These are phyloP conservation scores for Deakozyma indianensis DNA, from an alignment of 805 yeast genomes.

Conservation along the genomic window DNA sequence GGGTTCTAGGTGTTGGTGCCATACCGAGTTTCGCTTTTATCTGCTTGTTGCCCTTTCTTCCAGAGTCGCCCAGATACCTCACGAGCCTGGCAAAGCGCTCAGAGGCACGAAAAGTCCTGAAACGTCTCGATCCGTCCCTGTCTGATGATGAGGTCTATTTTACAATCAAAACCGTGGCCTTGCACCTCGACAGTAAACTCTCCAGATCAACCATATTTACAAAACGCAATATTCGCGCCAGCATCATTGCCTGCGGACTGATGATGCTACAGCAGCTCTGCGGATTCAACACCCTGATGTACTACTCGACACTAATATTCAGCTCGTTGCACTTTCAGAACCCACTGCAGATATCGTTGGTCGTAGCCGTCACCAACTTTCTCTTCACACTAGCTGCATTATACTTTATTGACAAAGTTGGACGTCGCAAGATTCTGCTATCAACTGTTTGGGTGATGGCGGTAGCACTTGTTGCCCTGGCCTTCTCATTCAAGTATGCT, in stretches of 20 bases:
- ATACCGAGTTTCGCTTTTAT: slow-evolving; percentile 76
- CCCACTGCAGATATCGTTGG: slow-evolving; percentile 84
- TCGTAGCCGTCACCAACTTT: slow-evolving; percentile 90
- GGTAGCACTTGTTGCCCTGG: slow-evolving; percentile 57
- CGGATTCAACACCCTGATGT: slow-evolving; percentile 93
- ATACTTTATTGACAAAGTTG: slow-evolving; percentile 72
- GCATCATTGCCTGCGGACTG: slow-evolving; percentile 78
- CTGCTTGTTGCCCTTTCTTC: slow-evolving; percentile 65
- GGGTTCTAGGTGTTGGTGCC: slow-evolving; percentile 78
- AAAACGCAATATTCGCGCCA: slow-evolving; percentile 53
- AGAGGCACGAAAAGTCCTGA: slow-evolving; percentile 52
- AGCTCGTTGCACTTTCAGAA: slow-evolving; percentile 78
- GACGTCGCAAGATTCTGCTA: slow-evolving; percentile 71
- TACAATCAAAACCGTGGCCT: slow-evolving; percentile 49
- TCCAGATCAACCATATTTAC: slow-evolving; percentile 6
- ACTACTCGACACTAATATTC: slow-evolving; percentile 85
- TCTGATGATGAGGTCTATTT: slow-evolving; percentile 48
- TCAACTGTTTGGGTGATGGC: slow-evolving; percentile 77
- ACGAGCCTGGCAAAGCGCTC: slow-evolving; percentile 54
- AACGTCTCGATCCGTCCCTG: slow-evolving; percentile 47
- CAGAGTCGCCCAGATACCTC: slow-evolving; percentile 90
- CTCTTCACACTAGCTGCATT: slow-evolving; percentile 77
- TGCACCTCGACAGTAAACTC: slow-evolving; percentile 7
- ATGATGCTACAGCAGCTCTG: slow-evolving; percentile 96
- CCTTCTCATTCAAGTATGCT: slow-evolving; percentile 79